These are phyloP conservation scores for Neonectria sp. DNA, from an alignment of 2,329 filamentous ascomycete species.

Conservation along the genomic window DNA sequence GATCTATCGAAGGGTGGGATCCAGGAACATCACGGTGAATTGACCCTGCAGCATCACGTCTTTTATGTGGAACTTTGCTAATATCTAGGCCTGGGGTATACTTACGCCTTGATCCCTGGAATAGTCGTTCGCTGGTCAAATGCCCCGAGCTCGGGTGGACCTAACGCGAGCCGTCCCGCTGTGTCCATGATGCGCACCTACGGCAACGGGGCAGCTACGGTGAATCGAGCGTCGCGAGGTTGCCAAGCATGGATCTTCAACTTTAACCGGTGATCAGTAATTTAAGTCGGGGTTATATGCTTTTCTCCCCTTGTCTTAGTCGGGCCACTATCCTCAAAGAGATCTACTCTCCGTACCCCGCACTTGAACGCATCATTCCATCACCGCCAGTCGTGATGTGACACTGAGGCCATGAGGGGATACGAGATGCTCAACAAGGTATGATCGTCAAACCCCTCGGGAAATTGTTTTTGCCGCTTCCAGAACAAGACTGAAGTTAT, in stretches of 20 bases:
- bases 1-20: background rate
- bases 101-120: conserved; percentile 1
- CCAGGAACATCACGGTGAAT: background rate
- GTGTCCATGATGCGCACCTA: conserved; percentile 14
- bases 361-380: conserved; percentile 6
- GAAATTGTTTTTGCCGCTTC: conserved; percentile 15
- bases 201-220: conserved; percentile 1
- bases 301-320: conserved; percentile 5
- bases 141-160: conserved; percentile 18
- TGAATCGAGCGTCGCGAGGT: background rate
- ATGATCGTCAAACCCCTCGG: conserved; percentile 14
- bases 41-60: background rate
- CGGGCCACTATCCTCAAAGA: conserved; percentile 17
- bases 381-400: conserved; percentile 1
- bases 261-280: conserved; percentile 18
- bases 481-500: background rate
- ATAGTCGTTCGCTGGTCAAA: background rate
- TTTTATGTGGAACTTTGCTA: background rate
- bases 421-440: background rate
- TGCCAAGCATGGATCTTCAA: conserved; percentile 9
- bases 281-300: conserved; percentile 4
- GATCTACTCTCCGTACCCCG: conserved; percentile 16
- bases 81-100: background rate
- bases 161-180: conserved; percentile 20
- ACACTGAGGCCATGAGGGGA: conserved; percentile 1